These are phyloP conservation scores for Aspergillus bridgeri DNA, from an alignment of 495 filamentous ascomycete genomes.

Conservation along the genomic window DNA sequence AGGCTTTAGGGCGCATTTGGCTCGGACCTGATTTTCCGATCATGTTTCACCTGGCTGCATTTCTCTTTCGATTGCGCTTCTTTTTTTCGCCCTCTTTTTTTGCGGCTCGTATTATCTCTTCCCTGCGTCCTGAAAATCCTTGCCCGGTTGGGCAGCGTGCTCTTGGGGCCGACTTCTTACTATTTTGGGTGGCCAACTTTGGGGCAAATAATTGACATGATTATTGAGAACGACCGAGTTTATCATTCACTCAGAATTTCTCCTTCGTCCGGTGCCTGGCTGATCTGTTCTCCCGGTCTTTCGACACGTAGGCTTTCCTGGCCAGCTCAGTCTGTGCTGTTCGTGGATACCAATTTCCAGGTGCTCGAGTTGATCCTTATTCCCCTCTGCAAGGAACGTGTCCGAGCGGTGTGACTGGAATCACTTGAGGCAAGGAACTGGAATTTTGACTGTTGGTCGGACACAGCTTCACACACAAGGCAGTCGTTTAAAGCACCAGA, in stretches of 20 bases:
- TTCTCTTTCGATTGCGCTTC: neutral
- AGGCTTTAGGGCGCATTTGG: neutral
- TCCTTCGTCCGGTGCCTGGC: neutral
- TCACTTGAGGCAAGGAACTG: neutral
- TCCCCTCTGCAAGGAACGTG: neutral
- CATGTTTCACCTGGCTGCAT: neutral
- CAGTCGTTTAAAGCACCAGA: too few relatives aligned
- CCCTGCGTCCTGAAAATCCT: slow-evolving; percentile 14
- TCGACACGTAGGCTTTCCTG: neutral
- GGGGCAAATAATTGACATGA: neutral
- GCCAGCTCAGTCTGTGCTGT: neutral
- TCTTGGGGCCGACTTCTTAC: neutral
- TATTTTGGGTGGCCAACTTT: neutral
- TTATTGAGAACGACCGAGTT: neutral
- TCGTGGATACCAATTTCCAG: neutral
- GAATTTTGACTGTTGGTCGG: too few relatives aligned
- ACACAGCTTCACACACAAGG: too few relatives aligned
- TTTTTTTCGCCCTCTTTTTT: slow-evolving; percentile 1
- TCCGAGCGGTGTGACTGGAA: neutral
- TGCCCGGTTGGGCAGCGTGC: slow-evolving; percentile 12
- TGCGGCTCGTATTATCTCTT: neutral
- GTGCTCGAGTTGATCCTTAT: neutral
- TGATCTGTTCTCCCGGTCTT: neutral
- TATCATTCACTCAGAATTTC: neutral
- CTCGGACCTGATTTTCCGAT: neutral